Percentiles rank a stretch among this genome's conserved stretches.
These are phyloP conservation scores for Tetracladium setigerum DNA, from an alignment of 495 filamentous ascomycete species.

Conservation along the genomic window DNA sequence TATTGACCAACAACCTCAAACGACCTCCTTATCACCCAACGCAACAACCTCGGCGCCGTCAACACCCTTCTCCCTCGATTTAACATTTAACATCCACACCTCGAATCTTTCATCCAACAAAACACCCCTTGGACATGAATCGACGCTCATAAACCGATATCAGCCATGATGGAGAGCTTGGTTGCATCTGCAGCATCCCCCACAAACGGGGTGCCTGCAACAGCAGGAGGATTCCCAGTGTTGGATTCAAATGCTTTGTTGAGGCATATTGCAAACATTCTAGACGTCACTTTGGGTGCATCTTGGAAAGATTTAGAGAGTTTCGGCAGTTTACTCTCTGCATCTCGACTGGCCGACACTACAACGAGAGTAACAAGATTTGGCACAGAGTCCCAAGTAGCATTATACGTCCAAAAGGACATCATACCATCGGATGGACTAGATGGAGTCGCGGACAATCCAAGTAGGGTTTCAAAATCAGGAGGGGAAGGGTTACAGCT, in stretches of 20 bases:
- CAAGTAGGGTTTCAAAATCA: slow-evolving; percentile 22
- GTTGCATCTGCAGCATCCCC: slow-evolving; percentile 31
- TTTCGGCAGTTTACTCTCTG: slow-evolving; percentile 74
- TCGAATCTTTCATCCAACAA: too few relatives aligned
- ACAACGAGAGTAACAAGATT: slow-evolving; percentile 82
- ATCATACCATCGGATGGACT: slow-evolving; percentile 45
- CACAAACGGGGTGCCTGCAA: slow-evolving; percentile 33
- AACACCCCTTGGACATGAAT: slow-evolving; percentile 13
- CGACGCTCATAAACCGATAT: slow-evolving; percentile 1
- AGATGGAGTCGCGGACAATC: slow-evolving; percentile 40
- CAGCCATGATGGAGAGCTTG: slow-evolving; percentile 37
- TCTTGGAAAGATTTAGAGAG: slow-evolving; percentile 69
- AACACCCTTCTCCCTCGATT: too few relatives aligned
- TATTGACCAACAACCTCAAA: too few relatives aligned
- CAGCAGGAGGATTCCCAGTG: slow-evolving; percentile 11
- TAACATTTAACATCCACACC: too few relatives aligned
- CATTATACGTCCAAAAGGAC: slow-evolving; percentile 87
- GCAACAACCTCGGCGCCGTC: neutral
- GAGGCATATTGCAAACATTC: slow-evolving; percentile 69
- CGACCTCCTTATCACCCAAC: slow-evolving; percentile 2
- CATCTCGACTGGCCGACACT: slow-evolving; percentile 62
- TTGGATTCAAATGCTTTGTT: slow-evolving; percentile 51
- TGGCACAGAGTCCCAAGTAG: slow-evolving; percentile 76
- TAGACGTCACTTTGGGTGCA: slow-evolving; percentile 81
- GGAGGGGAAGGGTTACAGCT: neutral